Percentiles rank a stretch among this genome's conserved stretches.
Conservation (phyloP, 345 rosid species). For the Viola odorata region DNA sequence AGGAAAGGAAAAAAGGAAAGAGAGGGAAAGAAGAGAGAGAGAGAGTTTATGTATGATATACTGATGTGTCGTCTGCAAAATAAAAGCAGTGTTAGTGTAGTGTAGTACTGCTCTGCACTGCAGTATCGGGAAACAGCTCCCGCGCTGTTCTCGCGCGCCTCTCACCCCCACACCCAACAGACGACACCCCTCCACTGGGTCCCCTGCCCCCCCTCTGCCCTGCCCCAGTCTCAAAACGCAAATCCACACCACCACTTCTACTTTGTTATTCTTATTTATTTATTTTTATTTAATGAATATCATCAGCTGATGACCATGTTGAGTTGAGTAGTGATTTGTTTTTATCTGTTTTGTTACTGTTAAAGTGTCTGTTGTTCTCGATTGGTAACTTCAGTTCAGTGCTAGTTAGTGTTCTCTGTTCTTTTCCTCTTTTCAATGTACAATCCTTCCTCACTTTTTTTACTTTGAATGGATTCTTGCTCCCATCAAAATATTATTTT, state of each 20-base stretch:
- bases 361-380: not conserved
- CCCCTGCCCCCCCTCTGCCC: not conserved
- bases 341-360: not conserved
- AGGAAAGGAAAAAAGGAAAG: too few species aligned
- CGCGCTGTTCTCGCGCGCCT: conserved; percentile 40
- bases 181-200: not conserved
- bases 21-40: too few species aligned
- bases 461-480: not conserved
- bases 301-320: too few species aligned
- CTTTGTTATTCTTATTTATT: not conserved
- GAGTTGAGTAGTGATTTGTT: too few species aligned
- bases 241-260: not conserved
- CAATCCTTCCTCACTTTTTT: not conserved
- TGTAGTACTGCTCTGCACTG: not conserved
- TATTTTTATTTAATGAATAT: not conserved
- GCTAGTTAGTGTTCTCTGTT: not conserved
- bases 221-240: not conserved
- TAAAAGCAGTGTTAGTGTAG: not conserved
- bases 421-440: too few species aligned
- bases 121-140: conserved; percentile 33
- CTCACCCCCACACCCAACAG: conserved; percentile 3
- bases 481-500: not conserved
- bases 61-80: not conserved
- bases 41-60: too few species aligned
- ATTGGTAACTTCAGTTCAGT: conserved; percentile 6